Conservation (phyloP, 805 yeast species). For the Saccharomycopsis sp. region DNA sequence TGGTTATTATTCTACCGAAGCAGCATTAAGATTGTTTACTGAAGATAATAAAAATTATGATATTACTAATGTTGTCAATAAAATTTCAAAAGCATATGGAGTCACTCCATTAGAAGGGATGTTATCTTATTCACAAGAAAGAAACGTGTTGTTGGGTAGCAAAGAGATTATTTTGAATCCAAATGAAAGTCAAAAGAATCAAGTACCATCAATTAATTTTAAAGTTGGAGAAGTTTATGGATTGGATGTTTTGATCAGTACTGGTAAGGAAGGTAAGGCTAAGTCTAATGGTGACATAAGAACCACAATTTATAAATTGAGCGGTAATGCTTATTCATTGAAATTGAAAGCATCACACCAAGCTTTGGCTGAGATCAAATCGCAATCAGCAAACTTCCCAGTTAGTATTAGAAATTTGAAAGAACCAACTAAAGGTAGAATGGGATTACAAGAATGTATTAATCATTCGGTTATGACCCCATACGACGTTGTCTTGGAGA, state of each 20-base stretch:
- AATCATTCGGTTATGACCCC: constrained; percentile 61
- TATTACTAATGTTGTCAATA: constrained; percentile 58
- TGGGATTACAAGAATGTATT: constrained; percentile 67
- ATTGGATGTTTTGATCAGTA: constrained; percentile 59
- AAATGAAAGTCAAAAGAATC: constrained; percentile 53
- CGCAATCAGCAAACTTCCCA: constrained; percentile 62
- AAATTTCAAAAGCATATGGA: constrained; percentile 53
- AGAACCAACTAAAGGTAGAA: constrained; percentile 64
- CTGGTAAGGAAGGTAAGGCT: constrained; percentile 61
- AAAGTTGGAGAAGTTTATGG: constrained; percentile 77
- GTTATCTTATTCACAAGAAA: constrained; percentile 65
- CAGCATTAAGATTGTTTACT: constrained; percentile 61
- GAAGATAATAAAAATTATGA: constrained; percentile 70
- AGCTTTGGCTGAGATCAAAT: constrained; percentile 59
- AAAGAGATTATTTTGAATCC: constrained; percentile 76
- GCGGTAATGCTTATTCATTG: constrained; percentile 60
- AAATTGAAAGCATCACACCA: constrained; percentile 66
- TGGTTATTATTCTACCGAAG: constrained; percentile 74
- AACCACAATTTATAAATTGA: constrained; percentile 66
- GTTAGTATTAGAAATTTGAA: constrained; percentile 57
- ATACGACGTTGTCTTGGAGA: constrained; percentile 62
- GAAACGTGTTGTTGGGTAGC: constrained; percentile 63
- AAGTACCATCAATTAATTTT: constrained; percentile 56
- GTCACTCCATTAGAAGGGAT: constrained; percentile 65
- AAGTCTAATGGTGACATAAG: constrained; percentile 44